Evolutionary conservation across 305 asterid species (phyloP), one percentile per base, ranked within the genome.

Genomic region (Nicotiana rustica): DNA sequence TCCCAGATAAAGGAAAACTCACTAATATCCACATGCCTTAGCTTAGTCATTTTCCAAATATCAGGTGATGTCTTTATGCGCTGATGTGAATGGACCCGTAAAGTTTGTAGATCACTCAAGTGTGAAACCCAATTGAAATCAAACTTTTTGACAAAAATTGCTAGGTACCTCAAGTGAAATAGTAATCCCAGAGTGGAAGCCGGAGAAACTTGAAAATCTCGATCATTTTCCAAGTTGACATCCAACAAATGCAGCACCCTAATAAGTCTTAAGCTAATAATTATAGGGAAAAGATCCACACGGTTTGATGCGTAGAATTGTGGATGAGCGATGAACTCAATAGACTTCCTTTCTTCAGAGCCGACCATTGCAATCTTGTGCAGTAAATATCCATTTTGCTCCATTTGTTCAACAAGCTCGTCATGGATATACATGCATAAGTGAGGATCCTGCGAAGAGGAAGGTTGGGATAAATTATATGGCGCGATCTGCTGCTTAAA

Each of bases 1-100:
- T 13, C 80, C 41, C 38, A 57, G 33, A n/a, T 47, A 73, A 84
- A 81, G 18, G 64, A 15, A 5, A 25, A 57, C 7, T 21, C 49
- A 33, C 49, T 52, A 14, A 82, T 38, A 66, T 79, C 77, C 4
- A 83, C 18, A 76, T 67, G 85, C 41, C 85, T 85, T 80, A 82
- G 33, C 64, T 55, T 82, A 13, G 6, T 67, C 88, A 85, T 70
- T 31, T 25, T 49, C 84, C 82, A 83, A 36, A 83, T 76, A 4
- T 10, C 57, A 0, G 85, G 76, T 62, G 77, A 52, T 29, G 60
- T 79, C 69, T 49, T 55, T 61, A 3, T 52, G 17, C 35, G 36
- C 18, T 15, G 64, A 17, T 61, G 82, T 41, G 35, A 44, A 12
- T 18, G 36, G 2, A 85, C 68, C 49, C 65, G 47, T 17, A 81